These are phyloP conservation scores for Cryptosporidium baileyi DNA, from an alignment of 169 alveolate genomes.

Conservation along the genomic window DNA sequence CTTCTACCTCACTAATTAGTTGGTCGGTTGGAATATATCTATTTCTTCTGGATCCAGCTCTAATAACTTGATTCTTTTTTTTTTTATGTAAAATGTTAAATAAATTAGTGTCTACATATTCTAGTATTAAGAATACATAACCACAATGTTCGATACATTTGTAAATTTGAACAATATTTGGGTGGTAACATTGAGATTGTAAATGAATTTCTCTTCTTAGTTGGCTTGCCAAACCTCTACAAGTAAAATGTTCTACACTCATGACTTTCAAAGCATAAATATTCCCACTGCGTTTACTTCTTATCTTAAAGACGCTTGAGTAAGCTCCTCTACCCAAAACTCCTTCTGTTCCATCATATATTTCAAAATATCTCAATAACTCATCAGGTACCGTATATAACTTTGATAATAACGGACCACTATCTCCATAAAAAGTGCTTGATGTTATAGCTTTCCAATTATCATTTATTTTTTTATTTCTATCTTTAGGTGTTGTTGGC, in stretches of 20 bases:
- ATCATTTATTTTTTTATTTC: background rate
- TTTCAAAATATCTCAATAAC: conserved; percentile 30
- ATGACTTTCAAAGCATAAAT: conserved; percentile 56
- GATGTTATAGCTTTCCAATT: conserved; percentile 52
- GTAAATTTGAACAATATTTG: conserved; percentile 61
- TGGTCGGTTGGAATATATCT: conserved; percentile 5
- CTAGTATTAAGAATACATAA: conserved; percentile 34
- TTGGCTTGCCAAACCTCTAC: conserved; percentile 60
- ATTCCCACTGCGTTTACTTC: conserved; percentile 61
- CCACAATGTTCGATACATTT: conserved; percentile 32
- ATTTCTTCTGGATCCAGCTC: conserved; percentile 31
- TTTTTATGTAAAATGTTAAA: conserved; percentile 34
- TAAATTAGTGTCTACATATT: conserved; percentile 53
- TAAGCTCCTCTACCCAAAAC: conserved; percentile 68
- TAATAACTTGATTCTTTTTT: conserved; percentile 35
- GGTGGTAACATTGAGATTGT: conserved; percentile 60
- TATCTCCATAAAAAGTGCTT: conserved; percentile 56
- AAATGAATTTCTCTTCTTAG: conserved; percentile 52
- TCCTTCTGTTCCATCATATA: conserved; percentile 53
- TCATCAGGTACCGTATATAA: conserved; percentile 65
- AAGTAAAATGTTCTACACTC: conserved; percentile 68
- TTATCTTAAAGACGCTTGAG: conserved; percentile 58
- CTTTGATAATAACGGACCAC: conserved; percentile 51
- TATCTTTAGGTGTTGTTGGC: background rate
- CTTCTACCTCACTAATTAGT: background rate